Conservation (phyloP, 1,284 basidiomycete species). For the Apiotrichum mycotoxinovorans region DNA sequence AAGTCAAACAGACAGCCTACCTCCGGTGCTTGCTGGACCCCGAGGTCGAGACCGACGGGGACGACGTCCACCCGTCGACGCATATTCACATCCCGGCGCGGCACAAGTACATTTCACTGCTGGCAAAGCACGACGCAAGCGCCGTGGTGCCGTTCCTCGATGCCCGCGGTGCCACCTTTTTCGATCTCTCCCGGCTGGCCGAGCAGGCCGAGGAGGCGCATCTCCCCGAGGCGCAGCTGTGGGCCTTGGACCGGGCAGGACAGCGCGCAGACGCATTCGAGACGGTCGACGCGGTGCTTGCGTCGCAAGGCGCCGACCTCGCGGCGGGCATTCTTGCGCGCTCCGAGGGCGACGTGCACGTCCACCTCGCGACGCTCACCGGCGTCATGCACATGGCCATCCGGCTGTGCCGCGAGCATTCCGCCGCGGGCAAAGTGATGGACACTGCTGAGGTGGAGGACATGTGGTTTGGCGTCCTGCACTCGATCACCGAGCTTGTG, state of each 20-base stretch:
- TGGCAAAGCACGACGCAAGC: constrained; percentile 66
- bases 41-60: constrained; percentile 44
- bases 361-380: constrained; percentile 48
- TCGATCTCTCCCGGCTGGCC: constrained; percentile 62
- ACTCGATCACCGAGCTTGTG: constrained; percentile 72
- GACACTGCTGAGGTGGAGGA: constrained; percentile 64
- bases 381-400: constrained; percentile 54
- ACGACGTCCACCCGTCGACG: constrained; percentile 30
- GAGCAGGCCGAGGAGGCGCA: constrained; percentile 63
- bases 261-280: constrained; percentile 63
- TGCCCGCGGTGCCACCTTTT: constrained; percentile 56
- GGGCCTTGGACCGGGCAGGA: constrained; percentile 69
- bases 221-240: constrained; percentile 74
- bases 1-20: constrained; percentile 69
- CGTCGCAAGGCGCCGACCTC: constrained; percentile 57
- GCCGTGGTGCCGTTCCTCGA: constrained; percentile 66
- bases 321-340: constrained; percentile 51
- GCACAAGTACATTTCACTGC: constrained; percentile 64
- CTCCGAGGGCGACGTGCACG: constrained; percentile 39
- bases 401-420: constrained; percentile 65
- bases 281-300: constrained; percentile 63
- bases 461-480: constrained; percentile 83
- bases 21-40: constrained; percentile 71
- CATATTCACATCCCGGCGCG: constrained; percentile 57
- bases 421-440: constrained; percentile 42